These are phyloP conservation scores for Entomortierella chlamydospora DNA, from an alignment of 192 early-diverging fungal genomes.

Conservation along the genomic window DNA sequence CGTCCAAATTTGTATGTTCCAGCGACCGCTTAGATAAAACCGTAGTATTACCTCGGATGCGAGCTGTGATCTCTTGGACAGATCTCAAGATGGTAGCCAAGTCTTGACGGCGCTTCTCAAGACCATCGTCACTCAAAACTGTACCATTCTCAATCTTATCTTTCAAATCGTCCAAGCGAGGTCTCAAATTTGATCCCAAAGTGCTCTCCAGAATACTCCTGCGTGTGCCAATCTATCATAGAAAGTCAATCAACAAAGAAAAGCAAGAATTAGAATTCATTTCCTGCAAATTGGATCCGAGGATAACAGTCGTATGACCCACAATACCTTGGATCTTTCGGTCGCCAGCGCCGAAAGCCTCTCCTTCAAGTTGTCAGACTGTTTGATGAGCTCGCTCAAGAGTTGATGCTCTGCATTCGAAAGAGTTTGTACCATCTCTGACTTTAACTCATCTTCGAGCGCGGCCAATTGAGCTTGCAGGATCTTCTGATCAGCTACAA, in stretches of 20 bases:
- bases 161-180: conserved; percentile 75
- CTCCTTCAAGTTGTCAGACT: conserved; percentile 68
- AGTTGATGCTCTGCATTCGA: conserved; percentile 64
- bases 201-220: conserved; percentile 79
- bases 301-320: neutral
- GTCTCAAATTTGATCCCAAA: conserved; percentile 74
- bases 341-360: conserved; percentile 66
- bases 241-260: no score
- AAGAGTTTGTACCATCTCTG: conserved; percentile 66
- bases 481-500: conserved; percentile 59
- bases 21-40: no score
- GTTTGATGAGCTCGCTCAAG: conserved; percentile 60
- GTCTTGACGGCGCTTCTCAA: conserved; percentile 44
- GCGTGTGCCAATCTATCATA: conserved; percentile 12
- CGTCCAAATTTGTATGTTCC: no score
- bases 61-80: conserved; percentile 48
- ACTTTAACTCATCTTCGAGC: conserved; percentile 69
- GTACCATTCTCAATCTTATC: conserved; percentile 67
- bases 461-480: conserved; percentile 69
- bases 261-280: neutral
- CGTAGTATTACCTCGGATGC: conserved; percentile 45
- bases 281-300: no score
- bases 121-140: conserved; percentile 58
- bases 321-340: conserved; percentile 64
- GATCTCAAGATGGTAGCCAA: conserved; percentile 12